A percentile compares a stretch with the other conserved stretches of the same genome.
These are phyloP conservation scores for Eucalyptus dawsonii DNA, from an alignment of 345 rosid species.

Conservation along the genomic window DNA sequence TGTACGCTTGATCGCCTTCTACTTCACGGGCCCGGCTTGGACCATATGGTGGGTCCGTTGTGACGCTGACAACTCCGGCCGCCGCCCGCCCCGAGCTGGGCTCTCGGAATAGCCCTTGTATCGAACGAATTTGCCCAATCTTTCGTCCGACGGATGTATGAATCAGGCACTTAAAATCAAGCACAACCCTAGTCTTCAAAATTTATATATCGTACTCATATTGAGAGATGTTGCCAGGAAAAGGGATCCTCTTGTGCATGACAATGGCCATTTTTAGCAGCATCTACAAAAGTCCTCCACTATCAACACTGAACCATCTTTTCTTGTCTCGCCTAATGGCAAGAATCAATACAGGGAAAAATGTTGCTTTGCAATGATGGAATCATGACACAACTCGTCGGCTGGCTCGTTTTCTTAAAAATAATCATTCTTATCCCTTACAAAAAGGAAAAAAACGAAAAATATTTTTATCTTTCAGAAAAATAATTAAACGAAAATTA, in stretches of 20 bases:
- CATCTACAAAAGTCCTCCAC: background rate
- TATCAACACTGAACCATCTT: background rate
- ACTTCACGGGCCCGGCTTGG: rapidly evolving
- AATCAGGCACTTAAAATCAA: background rate
- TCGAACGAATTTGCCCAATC: background rate
- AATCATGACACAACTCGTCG: background rate
- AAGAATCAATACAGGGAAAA: background rate
- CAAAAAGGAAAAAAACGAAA: background rate
- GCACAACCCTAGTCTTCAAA: background rate
- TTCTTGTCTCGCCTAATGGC: background rate
- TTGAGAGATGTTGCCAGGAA: background rate
- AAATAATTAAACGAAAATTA: too few relatives aligned
- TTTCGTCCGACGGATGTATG: background rate
- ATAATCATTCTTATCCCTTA: background rate
- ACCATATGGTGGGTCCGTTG: background rate
- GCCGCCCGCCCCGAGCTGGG: rapidly evolving
- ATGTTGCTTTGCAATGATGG: background rate
- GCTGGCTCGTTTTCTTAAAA: background rate
- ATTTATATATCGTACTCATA: background rate
- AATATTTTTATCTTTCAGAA: too few relatives aligned
- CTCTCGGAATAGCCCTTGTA: background rate
- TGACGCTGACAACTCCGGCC: rapidly evolving
- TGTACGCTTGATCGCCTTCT: background rate
- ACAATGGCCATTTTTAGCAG: background rate
- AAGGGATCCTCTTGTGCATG: background rate